Conservation (phyloP, 345 rosid species). For the Moringa oleifera region DNA sequence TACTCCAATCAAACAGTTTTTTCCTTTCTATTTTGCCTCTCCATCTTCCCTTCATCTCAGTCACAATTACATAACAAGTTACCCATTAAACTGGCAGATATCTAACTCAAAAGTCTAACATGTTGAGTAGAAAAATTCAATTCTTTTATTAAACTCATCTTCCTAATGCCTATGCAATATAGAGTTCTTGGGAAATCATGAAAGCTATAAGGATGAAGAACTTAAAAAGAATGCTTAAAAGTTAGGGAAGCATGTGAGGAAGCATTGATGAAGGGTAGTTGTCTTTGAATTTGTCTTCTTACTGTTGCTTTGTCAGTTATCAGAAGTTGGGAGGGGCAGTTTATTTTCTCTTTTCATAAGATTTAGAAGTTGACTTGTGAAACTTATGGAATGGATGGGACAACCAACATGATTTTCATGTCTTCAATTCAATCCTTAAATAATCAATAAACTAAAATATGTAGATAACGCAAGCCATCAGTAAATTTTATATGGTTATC, state of each 20-base stretch:
- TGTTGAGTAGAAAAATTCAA: too few relatives aligned
- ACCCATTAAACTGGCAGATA: too few relatives aligned
- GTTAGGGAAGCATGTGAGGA: too few relatives aligned
- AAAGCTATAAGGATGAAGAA: not conserved
- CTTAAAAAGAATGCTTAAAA: too few relatives aligned
- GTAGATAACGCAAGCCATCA: too few relatives aligned
- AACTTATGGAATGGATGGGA: slow-evolving; percentile 19
- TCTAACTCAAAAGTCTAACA: too few relatives aligned
- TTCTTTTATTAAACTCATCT: too few relatives aligned
- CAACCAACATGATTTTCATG: slow-evolving; percentile 20
- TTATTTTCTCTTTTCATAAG: slow-evolving; percentile 20
- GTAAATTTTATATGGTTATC: too few relatives aligned
- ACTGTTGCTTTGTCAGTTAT: slow-evolving; percentile 32
- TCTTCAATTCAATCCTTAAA: not conserved
- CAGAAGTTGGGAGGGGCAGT: slow-evolving; percentile 27
- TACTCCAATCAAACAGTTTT: not conserved
- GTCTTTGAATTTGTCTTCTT: slow-evolving; percentile 3
- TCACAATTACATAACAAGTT: too few relatives aligned
- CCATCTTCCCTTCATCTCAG: too few relatives aligned
- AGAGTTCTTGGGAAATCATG: not conserved
- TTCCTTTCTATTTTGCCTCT: not conserved
- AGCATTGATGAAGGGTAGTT: not conserved
- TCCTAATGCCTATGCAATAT: too few relatives aligned
- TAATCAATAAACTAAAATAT: too few relatives aligned
- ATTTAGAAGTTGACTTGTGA: slow-evolving; percentile 26